Conservation (phyloP, 23 red algal species). For the Agarophyton chilense region DNA sequence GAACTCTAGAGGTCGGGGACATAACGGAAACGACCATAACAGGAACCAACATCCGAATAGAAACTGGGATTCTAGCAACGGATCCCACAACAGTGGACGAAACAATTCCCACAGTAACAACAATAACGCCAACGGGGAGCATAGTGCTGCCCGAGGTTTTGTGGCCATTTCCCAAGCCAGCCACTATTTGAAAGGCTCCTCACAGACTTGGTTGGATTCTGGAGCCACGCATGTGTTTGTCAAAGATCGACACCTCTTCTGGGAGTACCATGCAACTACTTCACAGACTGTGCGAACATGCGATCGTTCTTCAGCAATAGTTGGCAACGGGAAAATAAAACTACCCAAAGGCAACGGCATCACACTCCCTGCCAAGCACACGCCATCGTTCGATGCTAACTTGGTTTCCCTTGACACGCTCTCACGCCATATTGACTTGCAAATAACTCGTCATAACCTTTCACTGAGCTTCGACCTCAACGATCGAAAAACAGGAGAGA, state of each 20-base stretch:
- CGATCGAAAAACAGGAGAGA: too few relatives aligned
- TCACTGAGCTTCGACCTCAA: too few relatives aligned
- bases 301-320: not conserved
- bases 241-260: not conserved
- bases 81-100: not conserved
- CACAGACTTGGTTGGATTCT: not conserved
- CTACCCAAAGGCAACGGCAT: not conserved
- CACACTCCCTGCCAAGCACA: not conserved
- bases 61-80: not conserved
- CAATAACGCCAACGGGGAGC: not conserved
- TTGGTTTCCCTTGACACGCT: not conserved
- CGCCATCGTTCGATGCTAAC: not conserved
- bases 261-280: not conserved
- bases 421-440: too few relatives aligned
- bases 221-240: not conserved
- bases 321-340: constrained; percentile 2
- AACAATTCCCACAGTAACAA: not conserved
- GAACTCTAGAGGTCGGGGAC: too few relatives aligned
- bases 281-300: not conserved
- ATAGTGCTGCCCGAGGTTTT: not conserved
- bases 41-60: too few relatives aligned
- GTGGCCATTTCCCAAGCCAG: not conserved
- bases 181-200: too few relatives aligned
- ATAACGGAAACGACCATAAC: too few relatives aligned
- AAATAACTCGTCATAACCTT: too few relatives aligned